Conservation (phyloP, 2,329 filamentous ascomycete genomes). For the Aspergillus sp. region DNA sequence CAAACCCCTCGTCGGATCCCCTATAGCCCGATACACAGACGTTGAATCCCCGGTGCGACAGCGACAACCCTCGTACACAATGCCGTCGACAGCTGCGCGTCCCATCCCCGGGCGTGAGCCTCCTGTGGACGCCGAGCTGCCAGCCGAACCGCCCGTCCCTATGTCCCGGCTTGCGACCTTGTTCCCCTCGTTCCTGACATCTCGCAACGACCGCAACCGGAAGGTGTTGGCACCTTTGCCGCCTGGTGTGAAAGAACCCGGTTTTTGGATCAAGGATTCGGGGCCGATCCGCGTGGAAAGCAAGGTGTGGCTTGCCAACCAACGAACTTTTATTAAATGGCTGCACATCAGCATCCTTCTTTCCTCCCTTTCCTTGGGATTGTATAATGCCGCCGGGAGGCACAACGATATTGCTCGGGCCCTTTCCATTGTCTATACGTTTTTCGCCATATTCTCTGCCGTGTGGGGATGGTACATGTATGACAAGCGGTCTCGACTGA, state of each 20-base stretch:
- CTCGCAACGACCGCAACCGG: constrained; percentile 65
- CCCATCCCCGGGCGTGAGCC: constrained; percentile 45
- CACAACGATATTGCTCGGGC: constrained; percentile 70
- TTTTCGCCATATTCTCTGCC: constrained; percentile 78
- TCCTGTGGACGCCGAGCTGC: constrained; percentile 33
- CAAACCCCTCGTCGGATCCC: constrained; percentile 34
- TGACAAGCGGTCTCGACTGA: constrained; percentile 72
- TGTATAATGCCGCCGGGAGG: constrained; percentile 84
- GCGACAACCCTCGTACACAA: constrained; percentile 25
- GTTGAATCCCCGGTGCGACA: constrained; percentile 22
- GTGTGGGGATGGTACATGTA: constrained; percentile 87
- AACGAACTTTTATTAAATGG: constrained; percentile 98
- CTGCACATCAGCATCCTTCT: constrained; percentile 90
- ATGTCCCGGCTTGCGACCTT: constrained; percentile 65
- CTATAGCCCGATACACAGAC: constrained; percentile 27
- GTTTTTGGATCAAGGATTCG: constrained; percentile 88
- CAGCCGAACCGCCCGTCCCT: constrained; percentile 43
- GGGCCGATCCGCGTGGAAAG: constrained; percentile 91
- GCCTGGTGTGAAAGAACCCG: constrained; percentile 82
- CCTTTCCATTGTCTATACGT: constrained; percentile 80
- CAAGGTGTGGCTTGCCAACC: constrained; percentile 98
- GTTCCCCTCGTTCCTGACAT: constrained; percentile 78
- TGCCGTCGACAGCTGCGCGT: constrained; percentile 24
- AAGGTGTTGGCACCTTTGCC: constrained; percentile 63
- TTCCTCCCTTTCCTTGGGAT: constrained; percentile 74